Percentiles rank a stretch among this genome's conserved stretches.
phyloP scores from a whole-genome alignment of 495 filamentous ascomycete genomes.

The Immersiella caudata region DNA sequence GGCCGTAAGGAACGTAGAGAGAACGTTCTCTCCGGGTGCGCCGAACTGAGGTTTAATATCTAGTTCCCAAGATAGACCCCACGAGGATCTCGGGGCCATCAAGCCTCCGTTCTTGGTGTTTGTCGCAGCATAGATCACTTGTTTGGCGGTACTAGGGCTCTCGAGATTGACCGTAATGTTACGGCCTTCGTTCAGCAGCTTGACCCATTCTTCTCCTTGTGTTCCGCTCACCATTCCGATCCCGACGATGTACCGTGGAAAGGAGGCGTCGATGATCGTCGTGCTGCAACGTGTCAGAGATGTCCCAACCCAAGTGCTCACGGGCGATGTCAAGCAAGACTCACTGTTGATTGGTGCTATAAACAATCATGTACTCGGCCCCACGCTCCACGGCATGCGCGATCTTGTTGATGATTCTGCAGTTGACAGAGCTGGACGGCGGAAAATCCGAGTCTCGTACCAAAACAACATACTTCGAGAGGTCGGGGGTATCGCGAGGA shows the following conservation, averaged over 20 bases:
- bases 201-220: conserved; percentile 46
- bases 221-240: conserved; percentile 37
- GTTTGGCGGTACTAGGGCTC: conserved; percentile 33
- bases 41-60: conserved; percentile 52
- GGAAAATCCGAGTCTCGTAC: conserved; percentile 37
- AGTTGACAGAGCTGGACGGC: neutral
- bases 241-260: neutral
- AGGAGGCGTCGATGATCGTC: neutral
- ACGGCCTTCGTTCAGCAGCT: conserved; percentile 32
- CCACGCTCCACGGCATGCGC: conserved; percentile 47
- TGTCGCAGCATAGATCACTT: conserved; percentile 27
- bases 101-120: conserved; percentile 45
- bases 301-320: too few relatives aligned
- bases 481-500: conserved; percentile 45
- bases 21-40: conserved; percentile 52
- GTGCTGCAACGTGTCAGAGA: neutral
- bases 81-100: conserved; percentile 49
- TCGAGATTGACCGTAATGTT: conserved; percentile 41
- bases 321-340: too few relatives aligned
- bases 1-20: conserved; percentile 51
- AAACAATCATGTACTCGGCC: conserved; percentile 54
- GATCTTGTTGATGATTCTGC: conserved; percentile 49
- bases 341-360: conserved; percentile 38
- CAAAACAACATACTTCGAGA: conserved; percentile 51
- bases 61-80: conserved; percentile 54